These are phyloP conservation scores for Pinus tabuliformis DNA, from an alignment of 75 land plant genomes.

Conservation along the genomic window DNA sequence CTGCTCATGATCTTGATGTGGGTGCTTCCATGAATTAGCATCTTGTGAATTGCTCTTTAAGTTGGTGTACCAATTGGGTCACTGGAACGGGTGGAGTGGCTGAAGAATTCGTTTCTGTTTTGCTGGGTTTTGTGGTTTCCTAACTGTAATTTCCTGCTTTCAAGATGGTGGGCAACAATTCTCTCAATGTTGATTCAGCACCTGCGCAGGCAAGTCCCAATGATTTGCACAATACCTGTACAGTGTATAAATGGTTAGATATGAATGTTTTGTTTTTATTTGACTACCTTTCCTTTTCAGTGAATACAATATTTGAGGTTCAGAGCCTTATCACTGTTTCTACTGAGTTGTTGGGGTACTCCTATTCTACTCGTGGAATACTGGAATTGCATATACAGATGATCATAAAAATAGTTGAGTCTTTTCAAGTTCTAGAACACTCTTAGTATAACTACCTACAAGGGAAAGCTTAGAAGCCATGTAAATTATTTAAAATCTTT, in stretches of 20 bases:
- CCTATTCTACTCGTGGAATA: too few species aligned
- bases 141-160: not conserved
- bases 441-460: too few species aligned
- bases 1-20: not conserved
- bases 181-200: not conserved
- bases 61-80: not conserved
- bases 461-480: too few species aligned
- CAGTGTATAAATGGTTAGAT: not conserved
- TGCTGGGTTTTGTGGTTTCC: not conserved
- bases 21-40: not conserved
- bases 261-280: not conserved
- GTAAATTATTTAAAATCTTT: too few species aligned
- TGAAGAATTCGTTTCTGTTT: not conserved
- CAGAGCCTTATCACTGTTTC: too few species aligned
- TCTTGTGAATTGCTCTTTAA: too few species aligned
- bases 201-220: slow-evolving; percentile 2
- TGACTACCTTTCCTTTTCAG: too few species aligned
- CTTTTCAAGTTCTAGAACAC: too few species aligned
- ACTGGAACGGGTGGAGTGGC: not conserved
- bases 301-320: too few species aligned
- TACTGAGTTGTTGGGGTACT: too few species aligned
- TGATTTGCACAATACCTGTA: not conserved
- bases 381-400: too few species aligned
- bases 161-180: slow-evolving; percentile 4
- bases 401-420: too few species aligned